phyloP scores from a whole-genome alignment of 192 early-diverging fungal species.

The Phycomyces blakesleeanus region DNA sequence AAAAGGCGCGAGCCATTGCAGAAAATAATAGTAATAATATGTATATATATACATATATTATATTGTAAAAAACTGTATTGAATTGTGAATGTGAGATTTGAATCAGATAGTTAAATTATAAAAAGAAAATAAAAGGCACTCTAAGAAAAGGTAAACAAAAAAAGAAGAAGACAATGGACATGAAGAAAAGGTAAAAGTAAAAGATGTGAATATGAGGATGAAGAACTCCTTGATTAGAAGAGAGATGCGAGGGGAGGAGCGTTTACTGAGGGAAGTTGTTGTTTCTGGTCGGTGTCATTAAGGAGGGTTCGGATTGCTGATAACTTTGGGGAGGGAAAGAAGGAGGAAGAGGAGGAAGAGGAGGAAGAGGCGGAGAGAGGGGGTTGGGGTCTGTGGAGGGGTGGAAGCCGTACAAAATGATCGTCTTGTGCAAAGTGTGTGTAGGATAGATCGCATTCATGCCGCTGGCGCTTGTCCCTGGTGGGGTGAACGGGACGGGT shows the following conservation, averaged over 20 bases:
- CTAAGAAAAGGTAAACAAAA: too few relatives aligned
- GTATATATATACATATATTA: too few relatives aligned
- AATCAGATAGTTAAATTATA: too few relatives aligned
- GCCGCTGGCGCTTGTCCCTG: conserved; percentile 4
- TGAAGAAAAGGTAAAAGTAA: too few relatives aligned
- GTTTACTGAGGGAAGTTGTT: neutral
- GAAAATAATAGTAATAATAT: too few relatives aligned
- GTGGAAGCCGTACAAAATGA: neutral
- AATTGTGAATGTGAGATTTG: too few relatives aligned
- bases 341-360: conserved; percentile 16
- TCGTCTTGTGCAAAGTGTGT: neutral
- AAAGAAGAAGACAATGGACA: too few relatives aligned
- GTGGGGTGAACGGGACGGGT: conserved; percentile 2
- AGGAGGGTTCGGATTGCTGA: neutral
- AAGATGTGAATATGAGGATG: neutral
- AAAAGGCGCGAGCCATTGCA: too few relatives aligned
- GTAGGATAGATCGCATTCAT: neutral
- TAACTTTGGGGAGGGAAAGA: neutral
- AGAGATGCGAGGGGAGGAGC: neutral
- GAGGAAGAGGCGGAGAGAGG: conserved; percentile 18
- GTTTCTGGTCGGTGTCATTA: neutral
- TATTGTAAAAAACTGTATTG: too few relatives aligned
- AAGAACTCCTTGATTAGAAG: neutral
- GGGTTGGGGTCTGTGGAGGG: conserved; percentile 2
- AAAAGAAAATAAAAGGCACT: too few relatives aligned